Evolutionary conservation across 805 yeast genomes (phyloP), one percentile per base, ranked within the genome.

Genomic region (Wickerhamiella bombiphila): DNA sequence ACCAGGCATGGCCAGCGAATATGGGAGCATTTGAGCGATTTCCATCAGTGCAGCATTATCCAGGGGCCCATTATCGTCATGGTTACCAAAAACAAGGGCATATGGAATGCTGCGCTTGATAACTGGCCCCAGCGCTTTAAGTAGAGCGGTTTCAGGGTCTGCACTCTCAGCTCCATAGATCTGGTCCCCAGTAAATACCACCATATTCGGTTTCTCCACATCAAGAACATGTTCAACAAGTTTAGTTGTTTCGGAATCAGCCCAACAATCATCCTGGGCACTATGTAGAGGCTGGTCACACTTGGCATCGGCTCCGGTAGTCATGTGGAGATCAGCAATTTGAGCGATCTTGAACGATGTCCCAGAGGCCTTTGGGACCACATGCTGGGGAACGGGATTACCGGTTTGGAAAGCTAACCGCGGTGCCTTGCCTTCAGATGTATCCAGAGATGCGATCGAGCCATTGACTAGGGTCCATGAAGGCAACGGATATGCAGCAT

Each of bases 161-260:
- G 81, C 83, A 0, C 81, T 66, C 32, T 63, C 68, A 29, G 70
- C 75, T 2, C 97, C 97, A 67, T 72, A 81, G 1, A 88, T 68
- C 55, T 83, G 94, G 59, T 88, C 98, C 5, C 98, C 98, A 0
- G 95, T 76, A 40, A 83, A 62, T 0, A 85, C 82, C 0, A 83
- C 91, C 20, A 86, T 56, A 52, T 91, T 86, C 0, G 98, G 97
- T 24, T 66, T 55, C 54, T 91, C 97, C 1, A 66, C 42, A 39
- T 80, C 86, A 33, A 88, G 58, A 0, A 80, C 79, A 16, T 55
- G 55, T 5, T 72, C 63, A 7, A 88, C 51, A 50, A 86, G 83
- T 4, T 55, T 49, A 22, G 69, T 41, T 0, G 97, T 82, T 34
- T 76, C 65, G 1, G 69, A 68, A 54, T 85, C 98, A 0, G 97